Percentiles rank a stretch among this genome's conserved stretches.
Evolutionary conservation across 139 green algal species (phyloP).

Genomic region (Closterium sp.): DNA sequence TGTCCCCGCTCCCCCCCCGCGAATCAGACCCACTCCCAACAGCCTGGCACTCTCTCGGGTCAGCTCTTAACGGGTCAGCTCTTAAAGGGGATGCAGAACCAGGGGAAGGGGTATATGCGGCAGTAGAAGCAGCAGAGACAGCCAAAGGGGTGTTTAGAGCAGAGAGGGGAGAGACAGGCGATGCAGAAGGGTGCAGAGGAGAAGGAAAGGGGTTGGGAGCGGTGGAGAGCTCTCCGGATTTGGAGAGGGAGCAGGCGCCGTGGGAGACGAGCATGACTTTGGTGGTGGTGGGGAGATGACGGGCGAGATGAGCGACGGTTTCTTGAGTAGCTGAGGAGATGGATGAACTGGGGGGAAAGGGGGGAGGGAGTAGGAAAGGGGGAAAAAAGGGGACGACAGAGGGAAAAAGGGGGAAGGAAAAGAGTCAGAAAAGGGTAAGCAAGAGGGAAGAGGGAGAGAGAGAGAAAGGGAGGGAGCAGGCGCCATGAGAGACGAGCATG

Average conservation of each 20-base stretch:
- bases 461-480: no score
- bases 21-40: neutral
- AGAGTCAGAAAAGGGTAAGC: no score
- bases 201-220: neutral
- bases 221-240: neutral
- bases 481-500: neutral
- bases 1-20: neutral
- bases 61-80: no score
- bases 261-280: neutral
- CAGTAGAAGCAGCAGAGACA: neutral
- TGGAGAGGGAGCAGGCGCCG: neutral
- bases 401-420: no score
- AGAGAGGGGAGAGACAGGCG: neutral
- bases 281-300: neutral
- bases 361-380: no score
- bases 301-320: neutral
- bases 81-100: neutral
- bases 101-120: neutral
- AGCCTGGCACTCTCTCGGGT: neutral
- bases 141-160: neutral
- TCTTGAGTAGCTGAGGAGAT: neutral
- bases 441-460: no score
- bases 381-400: no score
- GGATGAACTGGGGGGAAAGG: neutral
- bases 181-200: neutral